Evolutionary conservation across 2,329 filamentous ascomycete species (phyloP).

Genomic region (Microcyclospora tardicrescens): DNA sequence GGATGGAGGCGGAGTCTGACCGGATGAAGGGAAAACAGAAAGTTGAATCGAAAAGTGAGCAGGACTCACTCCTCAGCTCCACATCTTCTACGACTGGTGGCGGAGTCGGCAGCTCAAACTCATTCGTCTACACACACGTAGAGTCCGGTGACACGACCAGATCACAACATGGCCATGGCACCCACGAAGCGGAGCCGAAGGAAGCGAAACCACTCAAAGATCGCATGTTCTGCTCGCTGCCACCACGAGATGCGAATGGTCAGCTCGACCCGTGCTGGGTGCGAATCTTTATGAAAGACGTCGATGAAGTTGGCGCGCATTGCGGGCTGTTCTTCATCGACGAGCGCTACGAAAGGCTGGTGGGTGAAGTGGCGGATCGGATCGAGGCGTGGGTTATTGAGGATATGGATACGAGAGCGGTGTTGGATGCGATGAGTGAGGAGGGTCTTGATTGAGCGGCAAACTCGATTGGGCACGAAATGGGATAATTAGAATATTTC

Average conservation of each 20-base stretch:
- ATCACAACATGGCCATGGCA: constrained; percentile 3
- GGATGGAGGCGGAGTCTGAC: constrained; percentile 20
- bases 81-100: background rate
- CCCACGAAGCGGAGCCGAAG: constrained; percentile 8
- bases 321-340: constrained; percentile 67
- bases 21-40: constrained; percentile 19
- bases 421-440: no score
- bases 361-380: constrained; percentile 24
- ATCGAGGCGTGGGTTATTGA: constrained; percentile 24
- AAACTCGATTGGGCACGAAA: no score
- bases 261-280: constrained; percentile 61
- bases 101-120: background rate
- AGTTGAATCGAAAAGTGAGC: background rate
- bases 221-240: constrained; percentile 69
- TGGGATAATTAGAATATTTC: no score
- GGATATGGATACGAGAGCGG: constrained; percentile 1
- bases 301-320: constrained; percentile 78
- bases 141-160: background rate
- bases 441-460: no score
- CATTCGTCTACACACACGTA: background rate
- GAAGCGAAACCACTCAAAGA: constrained; percentile 37
- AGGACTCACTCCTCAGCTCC: background rate
- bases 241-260: constrained; percentile 43
- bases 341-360: constrained; percentile 29
- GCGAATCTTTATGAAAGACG: constrained; percentile 63